phyloP scores from a whole-genome alignment of 805 yeast species.

The Candida succiphila region DNA sequence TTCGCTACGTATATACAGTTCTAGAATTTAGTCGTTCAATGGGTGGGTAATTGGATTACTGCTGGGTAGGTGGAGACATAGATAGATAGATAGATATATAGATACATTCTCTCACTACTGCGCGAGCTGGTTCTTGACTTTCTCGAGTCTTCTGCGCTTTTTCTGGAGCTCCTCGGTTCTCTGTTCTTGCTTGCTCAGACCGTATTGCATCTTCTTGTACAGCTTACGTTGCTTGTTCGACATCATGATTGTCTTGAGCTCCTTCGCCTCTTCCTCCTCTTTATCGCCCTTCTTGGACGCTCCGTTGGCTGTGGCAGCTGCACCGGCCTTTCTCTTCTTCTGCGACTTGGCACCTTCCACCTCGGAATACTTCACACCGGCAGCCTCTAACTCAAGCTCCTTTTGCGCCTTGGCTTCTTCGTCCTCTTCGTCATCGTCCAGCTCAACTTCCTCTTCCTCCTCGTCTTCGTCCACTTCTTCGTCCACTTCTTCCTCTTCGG shows the following conservation, averaged over 20 bases:
- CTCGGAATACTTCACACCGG: slow-evolving; percentile 74
- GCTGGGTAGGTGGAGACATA: too few relatives aligned
- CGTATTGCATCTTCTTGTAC: slow-evolving; percentile 91
- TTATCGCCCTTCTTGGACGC: slow-evolving; percentile 30
- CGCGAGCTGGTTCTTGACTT: slow-evolving; percentile 34
- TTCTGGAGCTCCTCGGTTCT: slow-evolving; percentile 59
- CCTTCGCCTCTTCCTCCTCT: slow-evolving; percentile 70
- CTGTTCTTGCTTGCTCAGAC: slow-evolving; percentile 71
- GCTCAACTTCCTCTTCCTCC: slow-evolving; percentile 44
- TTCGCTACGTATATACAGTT: too few relatives aligned
- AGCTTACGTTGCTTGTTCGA: slow-evolving; percentile 89
- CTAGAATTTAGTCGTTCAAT: too few relatives aligned
- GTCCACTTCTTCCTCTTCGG: slow-evolving; percentile 34
- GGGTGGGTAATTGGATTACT: too few relatives aligned
- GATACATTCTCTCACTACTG: neutral
- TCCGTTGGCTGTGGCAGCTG: neutral
- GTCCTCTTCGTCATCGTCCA: slow-evolving; percentile 40
- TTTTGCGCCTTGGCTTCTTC: slow-evolving; percentile 52
- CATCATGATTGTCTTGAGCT: slow-evolving; percentile 95
- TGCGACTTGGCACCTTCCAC: slow-evolving; percentile 24
- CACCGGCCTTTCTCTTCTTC: slow-evolving; percentile 10
- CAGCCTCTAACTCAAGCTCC: slow-evolving; percentile 85
- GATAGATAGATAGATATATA: too few relatives aligned
- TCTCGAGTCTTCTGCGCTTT: slow-evolving; percentile 62
- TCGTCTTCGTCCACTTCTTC: slow-evolving; percentile 42